Base-by-base conservation (phyloP, 2,329 filamentous ascomycete species). In the Trichoderma asperellum region DNA sequence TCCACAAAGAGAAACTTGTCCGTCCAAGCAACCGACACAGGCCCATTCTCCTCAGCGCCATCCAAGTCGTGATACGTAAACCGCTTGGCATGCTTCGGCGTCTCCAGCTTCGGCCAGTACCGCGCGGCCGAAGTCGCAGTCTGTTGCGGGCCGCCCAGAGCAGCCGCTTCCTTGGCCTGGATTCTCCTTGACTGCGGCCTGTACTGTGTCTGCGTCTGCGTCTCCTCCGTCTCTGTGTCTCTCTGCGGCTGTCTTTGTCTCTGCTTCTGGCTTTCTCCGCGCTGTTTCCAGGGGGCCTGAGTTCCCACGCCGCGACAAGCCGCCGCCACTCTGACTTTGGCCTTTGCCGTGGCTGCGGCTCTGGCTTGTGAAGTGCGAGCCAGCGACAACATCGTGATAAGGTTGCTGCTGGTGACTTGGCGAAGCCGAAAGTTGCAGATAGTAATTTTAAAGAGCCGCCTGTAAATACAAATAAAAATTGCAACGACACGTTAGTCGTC, bases 1-100 rank as follows among this genome's bases (percentile, higher is more conserved):
- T 77, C 75, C 7, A 79, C 66, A 43, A 75, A 76, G 52, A 79
- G 68, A 35, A 74, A 75, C n/a, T 73, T 72, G 14, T 71, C 60
- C 6, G 73, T 73, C 68, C 74, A 77, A 12, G 76, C 75, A 32
- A 79, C 56, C 5, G 70, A 74, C 32, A 79, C 58, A 21, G 70
- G 67, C 4, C 55, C 70, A 14, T 49, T 21, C 2, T 68, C 64
- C 5, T 29, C 16, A 5, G 57, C 27, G 29, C 24, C 37, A 14
- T 68, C 49, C 29, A 64, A 43, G 2, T 57, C 43, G 65, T 70
- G 70, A 14, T 49, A 49, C n/a, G 65, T 53, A 56, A 74, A 58
- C 27, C 68, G 70, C 18, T 68, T 55, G 7, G 73, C 71, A 34
- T 61, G 59, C 27, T 58, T 21, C 47, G 73, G 73, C 18, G 72